Evolutionary conservation across 2,329 filamentous ascomycete genomes (phyloP), one percentile per base, ranked within the genome.

Genomic region (Xylariaceae sp.): DNA sequence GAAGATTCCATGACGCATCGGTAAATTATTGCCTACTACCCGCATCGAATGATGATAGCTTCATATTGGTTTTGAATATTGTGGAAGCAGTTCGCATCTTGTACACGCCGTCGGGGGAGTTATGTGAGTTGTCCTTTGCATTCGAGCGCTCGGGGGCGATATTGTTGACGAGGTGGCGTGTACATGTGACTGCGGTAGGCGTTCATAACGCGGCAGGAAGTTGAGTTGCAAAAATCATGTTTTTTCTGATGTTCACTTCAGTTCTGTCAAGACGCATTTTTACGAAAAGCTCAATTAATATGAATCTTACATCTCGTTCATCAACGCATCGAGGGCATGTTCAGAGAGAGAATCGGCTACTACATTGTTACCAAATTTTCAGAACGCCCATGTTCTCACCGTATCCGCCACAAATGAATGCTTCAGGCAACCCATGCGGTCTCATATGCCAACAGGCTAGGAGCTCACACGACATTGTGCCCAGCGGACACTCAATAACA

Each of bases 1-100:
- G 87, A 91, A 66, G 70, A 76, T 49, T 74, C 80, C 5, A 70
- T 83, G 73, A 64, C 63, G 46, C 70, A 75, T 61, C 72, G 54
- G 63, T 59, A 58, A 21, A 19, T 21, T 32, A 21, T 29, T 32
- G 15, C 10, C 13, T 45, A 13, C 26, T 32, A 15, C n/a, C 2
- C 26, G 22, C 8, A 16, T 13, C 26, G n/a, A 0, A 18, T 41
- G 39, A 37, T 37, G 5, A 26, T 37, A 13, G 1, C 13, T 37
- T 37, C 8, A 12, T 12, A 34, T 3, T 3, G 13, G 9, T 4
- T 30, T 34, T 41, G 12, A 19, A 40, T 44, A 12, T 4, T 5
- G n/a, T 41, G 13, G 21, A 16, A 3, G 5, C 9, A 6, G 30
- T 34, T 10, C 9, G 30, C 12, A 26, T 26, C 26, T 26, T 8